Base-by-base conservation (phyloP, 1,284 basidiomycete genomes). In the Cutaneotrichosporon spelunceum region DNA sequence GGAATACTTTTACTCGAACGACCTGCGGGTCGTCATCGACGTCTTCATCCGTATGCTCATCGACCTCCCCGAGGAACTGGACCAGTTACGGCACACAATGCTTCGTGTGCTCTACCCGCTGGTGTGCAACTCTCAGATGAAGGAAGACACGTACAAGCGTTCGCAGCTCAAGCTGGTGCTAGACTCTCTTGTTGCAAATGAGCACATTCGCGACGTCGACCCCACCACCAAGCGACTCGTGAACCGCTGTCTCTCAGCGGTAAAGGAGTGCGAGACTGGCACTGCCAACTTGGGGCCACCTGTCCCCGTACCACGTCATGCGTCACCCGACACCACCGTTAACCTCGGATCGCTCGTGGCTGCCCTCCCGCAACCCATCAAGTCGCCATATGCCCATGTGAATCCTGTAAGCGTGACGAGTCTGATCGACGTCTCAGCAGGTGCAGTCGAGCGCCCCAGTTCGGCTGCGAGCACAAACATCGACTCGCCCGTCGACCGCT, bases 1-100 rank as follows among this genome's bases (percentile, higher is more conserved):
- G 13, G 93, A 97, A 76, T 99, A 91, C 77, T 98, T 99, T 72
- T 99, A 97, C 80, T 97, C 93, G 13, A 99, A 99, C 75, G 95
- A 99, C 72, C 83, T 99, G 29, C 86, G 91, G 66, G 95, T 99
- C 1, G 82, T 99, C 11, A 91, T 98, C 11, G 95, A 99, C 72
- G 93, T 99, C 4, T 97, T 99, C 71, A 84, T 99, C 30, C 87
- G 95, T 47, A 93, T 96, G 75, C 82, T 99, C 34, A 84, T 86
- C 19, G 89, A 98, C 76, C 81, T 99, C 24, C 93, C 93, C 59
- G 94, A 98, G 61, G 92, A 96, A 45, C 88, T 87, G 69, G 92
- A 97, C 81, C 91, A 93, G 91, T 83, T 99, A 42, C 89, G 93
- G 34, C 95, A 99, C 77, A 98, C 95, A 0, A 99, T 95, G 74